phyloP scores from a whole-genome alignment of 371 early-diverging fungal species.

The Umbelopsis sp. region DNA sequence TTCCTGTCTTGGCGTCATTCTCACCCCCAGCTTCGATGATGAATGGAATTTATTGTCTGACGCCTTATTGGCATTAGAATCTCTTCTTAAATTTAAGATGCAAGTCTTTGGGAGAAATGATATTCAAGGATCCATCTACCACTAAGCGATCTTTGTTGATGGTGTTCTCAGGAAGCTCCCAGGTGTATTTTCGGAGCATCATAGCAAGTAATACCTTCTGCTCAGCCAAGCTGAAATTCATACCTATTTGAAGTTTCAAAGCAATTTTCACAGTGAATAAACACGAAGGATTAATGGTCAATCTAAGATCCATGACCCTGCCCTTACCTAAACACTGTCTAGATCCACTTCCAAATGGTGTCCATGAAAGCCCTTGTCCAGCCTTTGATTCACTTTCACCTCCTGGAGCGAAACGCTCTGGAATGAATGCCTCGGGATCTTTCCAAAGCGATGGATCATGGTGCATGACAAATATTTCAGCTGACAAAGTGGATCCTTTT shows the following conservation, averaged over 20 bases:
- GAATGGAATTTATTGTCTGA: too few relatives aligned
- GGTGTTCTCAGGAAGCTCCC: constrained; percentile 21
- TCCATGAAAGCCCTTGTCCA: constrained; percentile 19
- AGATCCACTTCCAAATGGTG: constrained; percentile 20
- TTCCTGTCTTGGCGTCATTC: constrained; percentile 23
- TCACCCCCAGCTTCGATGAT: constrained; percentile 29
- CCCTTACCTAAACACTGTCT: constrained; percentile 23
- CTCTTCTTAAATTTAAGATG: not conserved
- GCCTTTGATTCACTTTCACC: constrained; percentile 19
- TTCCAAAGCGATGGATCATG: constrained; percentile 3
- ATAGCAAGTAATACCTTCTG: constrained; percentile 23
- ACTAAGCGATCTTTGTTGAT: constrained; percentile 22
- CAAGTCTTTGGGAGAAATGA: not conserved
- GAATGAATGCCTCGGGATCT: constrained; percentile 18
- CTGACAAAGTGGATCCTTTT: not conserved
- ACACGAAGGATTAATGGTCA: not conserved
- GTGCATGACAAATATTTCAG: constrained; percentile 8
- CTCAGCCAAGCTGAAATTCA: constrained; percentile 26
- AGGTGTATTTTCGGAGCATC: constrained; percentile 28
- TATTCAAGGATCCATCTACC: constrained; percentile 7
- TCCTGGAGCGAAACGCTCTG: constrained; percentile 13
- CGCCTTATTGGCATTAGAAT: not conserved
- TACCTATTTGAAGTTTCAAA: constrained; percentile 14
- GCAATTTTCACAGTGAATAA: not conserved
- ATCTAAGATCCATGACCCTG: not conserved